Evolutionary conservation across 2,329 filamentous ascomycete genomes (phyloP).

Genomic region (Hawksworthiomyces lignivorus): DNA sequence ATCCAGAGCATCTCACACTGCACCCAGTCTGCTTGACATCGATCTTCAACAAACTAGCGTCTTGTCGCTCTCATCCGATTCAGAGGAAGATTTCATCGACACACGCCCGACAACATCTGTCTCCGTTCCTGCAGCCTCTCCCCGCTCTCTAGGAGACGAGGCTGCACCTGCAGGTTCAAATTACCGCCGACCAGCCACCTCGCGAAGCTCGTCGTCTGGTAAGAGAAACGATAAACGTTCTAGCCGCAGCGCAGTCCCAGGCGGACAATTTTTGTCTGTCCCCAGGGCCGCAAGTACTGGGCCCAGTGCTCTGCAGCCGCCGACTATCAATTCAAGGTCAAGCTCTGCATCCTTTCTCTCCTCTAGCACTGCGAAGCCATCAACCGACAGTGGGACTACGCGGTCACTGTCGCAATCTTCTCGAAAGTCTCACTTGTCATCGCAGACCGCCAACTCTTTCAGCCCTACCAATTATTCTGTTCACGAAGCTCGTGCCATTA

Average conservation of each 20-base stretch:
- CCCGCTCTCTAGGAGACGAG: too few species aligned
- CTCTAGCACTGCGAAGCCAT: slow-evolving; percentile 4
- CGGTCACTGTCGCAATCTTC: slow-evolving; percentile 28
- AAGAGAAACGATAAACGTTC: neutral
- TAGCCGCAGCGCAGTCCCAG: too few species aligned
- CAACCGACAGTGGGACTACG: slow-evolving; percentile 7
- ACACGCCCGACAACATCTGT: slow-evolving; percentile 24
- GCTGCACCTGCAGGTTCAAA: too few species aligned
- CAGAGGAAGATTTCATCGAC: slow-evolving; percentile 37
- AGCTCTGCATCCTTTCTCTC: slow-evolving; percentile 22
- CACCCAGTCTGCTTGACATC: slow-evolving; percentile 39
- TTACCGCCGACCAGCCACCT: neutral
- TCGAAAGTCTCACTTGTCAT: slow-evolving; percentile 19
- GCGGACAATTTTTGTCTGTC: slow-evolving; percentile 10
- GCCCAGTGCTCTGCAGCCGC: too few species aligned
- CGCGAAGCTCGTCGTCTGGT: neutral
- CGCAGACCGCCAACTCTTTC: neutral
- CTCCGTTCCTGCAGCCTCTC: neutral
- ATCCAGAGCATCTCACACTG: slow-evolving; percentile 44
- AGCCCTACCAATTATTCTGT: slow-evolving; percentile 8
- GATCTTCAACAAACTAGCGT: slow-evolving; percentile 49
- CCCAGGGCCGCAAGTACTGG: too few species aligned
- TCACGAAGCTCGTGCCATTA: slow-evolving; percentile 32
- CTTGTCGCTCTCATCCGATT: slow-evolving; percentile 50
- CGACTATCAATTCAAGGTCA: slow-evolving; percentile 19